Evolutionary conservation across 1,284 basidiomycete species (phyloP).

Genomic region (Irpex sp.): DNA sequence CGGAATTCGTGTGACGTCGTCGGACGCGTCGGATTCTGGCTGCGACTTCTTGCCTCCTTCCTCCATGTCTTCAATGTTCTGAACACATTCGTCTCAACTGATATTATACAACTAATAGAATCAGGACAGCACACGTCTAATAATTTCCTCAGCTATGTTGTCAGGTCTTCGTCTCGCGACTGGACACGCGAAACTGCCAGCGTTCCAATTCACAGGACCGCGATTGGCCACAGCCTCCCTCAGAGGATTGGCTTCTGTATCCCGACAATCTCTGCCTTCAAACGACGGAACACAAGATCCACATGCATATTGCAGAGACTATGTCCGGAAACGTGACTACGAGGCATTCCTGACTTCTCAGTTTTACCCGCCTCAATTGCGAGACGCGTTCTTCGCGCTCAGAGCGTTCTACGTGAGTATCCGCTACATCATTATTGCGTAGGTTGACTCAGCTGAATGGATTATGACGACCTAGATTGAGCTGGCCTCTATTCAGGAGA

Average conservation of each 20-base stretch:
- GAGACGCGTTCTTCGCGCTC: constrained; percentile 74
- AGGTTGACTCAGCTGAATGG: constrained; percentile 7
- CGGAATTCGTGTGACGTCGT: background rate
- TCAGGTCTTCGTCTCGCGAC: background rate
- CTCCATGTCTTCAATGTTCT: background rate
- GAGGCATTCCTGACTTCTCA: constrained; percentile 75
- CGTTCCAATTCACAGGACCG: background rate
- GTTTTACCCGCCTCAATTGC: constrained; percentile 66
- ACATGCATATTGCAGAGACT: constrained; percentile 55
- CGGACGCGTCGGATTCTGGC: background rate
- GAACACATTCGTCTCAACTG: background rate
- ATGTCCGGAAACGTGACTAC: constrained; percentile 74
- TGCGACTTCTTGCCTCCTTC: background rate
- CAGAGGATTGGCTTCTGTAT: background rate
- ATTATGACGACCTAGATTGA: constrained; percentile 56
- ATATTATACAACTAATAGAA: background rate
- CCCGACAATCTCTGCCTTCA: constrained; percentile 3
- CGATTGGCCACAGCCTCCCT: background rate
- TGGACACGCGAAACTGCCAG: background rate
- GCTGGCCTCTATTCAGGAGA: constrained; percentile 76
- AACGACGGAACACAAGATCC: constrained; percentile 36
- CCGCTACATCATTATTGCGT: background rate
- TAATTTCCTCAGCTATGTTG: background rate
- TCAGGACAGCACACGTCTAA: background rate
- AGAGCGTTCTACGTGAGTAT: constrained; percentile 82